Percentiles rank a stretch among this genome's conserved stretches.
Evolutionary conservation across 2,329 filamentous ascomycete genomes (phyloP).

Genomic region (Dothiorella sarmentorum): DNA sequence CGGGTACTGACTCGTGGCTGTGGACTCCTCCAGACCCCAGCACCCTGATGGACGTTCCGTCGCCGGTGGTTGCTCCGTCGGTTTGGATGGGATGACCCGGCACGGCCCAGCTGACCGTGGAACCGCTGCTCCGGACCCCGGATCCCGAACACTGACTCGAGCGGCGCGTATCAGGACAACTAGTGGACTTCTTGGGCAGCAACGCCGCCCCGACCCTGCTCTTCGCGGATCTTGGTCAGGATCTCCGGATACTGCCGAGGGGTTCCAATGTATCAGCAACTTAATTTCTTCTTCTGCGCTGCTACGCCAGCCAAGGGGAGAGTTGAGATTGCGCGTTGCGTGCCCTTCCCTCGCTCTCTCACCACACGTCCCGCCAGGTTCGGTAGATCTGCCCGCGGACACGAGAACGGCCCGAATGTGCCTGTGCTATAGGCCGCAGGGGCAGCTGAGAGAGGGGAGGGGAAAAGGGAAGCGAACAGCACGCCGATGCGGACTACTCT

Average conservation of each 20-base stretch:
- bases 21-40: slow-evolving; percentile 8
- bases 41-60: slow-evolving; percentile 6
- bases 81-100: slow-evolving; percentile 13
- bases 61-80: slow-evolving; percentile 8
- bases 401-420: slow-evolving; percentile 17
- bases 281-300: not conserved
- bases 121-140: slow-evolving; percentile 17
- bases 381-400: slow-evolving; percentile 17
- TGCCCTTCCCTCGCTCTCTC: slow-evolving; percentile 4
- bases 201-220: slow-evolving; percentile 28
- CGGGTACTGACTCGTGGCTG: slow-evolving; percentile 1
- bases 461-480: slow-evolving; percentile 10
- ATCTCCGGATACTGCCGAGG: slow-evolving; percentile 42
- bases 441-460: not conserved
- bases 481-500: slow-evolving; percentile 8
- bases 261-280: not conserved
- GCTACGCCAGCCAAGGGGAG: not conserved
- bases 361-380: slow-evolving; percentile 10
- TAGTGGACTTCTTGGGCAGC: slow-evolving; percentile 6
- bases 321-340: slow-evolving; percentile 10
- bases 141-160: slow-evolving; percentile 15
- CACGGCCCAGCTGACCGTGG: slow-evolving; percentile 13
- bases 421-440: not conserved
- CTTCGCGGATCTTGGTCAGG: slow-evolving; percentile 40
- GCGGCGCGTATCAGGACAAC: slow-evolving; percentile 10